Percentiles rank a stretch among this genome's conserved stretches.
Evolutionary conservation across 1,284 basidiomycete genomes (phyloP).

Genomic region (Moesziomyces aphidis): DNA sequence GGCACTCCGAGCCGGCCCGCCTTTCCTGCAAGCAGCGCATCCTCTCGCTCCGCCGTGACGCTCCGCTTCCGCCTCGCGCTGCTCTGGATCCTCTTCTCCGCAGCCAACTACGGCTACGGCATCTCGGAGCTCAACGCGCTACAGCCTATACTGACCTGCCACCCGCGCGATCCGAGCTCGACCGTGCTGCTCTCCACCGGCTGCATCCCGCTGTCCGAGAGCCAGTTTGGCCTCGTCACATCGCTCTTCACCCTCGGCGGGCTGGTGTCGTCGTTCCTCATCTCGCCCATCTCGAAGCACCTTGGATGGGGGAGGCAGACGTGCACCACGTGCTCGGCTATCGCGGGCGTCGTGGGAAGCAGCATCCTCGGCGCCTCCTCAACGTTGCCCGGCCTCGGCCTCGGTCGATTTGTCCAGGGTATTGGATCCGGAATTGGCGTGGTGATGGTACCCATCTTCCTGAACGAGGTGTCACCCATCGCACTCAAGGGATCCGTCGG

Average conservation of each 20-base stretch:
- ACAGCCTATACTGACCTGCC: constrained; percentile 52
- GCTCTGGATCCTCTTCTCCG: constrained; percentile 55
- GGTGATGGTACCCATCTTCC: constrained; percentile 86
- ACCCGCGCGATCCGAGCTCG: constrained; percentile 8
- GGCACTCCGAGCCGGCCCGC: not conserved
- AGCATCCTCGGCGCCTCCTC: constrained; percentile 24
- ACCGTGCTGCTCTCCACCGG: constrained; percentile 15
- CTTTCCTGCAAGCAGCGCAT: not conserved
- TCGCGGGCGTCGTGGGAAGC: constrained; percentile 27
- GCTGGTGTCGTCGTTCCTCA: constrained; percentile 73
- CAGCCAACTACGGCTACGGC: constrained; percentile 63
- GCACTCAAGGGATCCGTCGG: constrained; percentile 80
- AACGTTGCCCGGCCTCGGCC: constrained; percentile 11
- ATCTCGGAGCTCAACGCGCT: constrained; percentile 65
- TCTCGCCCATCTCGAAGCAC: constrained; percentile 32
- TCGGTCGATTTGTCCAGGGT: constrained; percentile 75
- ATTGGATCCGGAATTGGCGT: constrained; percentile 84
- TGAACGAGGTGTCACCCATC: constrained; percentile 82
- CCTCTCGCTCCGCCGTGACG: constrained; percentile 17
- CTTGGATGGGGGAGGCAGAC: constrained; percentile 28
- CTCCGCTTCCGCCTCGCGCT: constrained; percentile 41
- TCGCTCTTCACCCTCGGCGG: constrained; percentile 89
- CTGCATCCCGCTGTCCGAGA: constrained; percentile 46
- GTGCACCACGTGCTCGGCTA: constrained; percentile 32
- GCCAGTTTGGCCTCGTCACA: constrained; percentile 80